Conservation (phyloP, 768 basidiomycete genomes). For the Tephrocybe sp. region DNA sequence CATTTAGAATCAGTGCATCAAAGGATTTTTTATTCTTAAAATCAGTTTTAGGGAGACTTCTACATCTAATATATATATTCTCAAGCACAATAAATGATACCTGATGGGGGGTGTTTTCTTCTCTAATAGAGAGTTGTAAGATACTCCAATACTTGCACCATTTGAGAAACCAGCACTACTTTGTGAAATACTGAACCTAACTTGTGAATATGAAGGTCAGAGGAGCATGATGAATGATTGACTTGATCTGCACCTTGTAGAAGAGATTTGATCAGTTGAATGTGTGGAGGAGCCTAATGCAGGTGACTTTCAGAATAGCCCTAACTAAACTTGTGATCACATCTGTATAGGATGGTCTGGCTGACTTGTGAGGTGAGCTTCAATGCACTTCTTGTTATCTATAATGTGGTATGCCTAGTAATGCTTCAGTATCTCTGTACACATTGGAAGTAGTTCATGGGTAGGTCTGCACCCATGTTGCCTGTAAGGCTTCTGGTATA, state of each 20-base stretch:
- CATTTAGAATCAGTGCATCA: too few species aligned
- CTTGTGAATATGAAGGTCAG: not conserved
- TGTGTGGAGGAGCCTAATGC: constrained; percentile 67
- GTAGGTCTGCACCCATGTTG: too few species aligned
- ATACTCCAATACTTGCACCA: constrained; percentile 66
- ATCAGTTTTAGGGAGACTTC: too few species aligned
- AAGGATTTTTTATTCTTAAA: too few species aligned
- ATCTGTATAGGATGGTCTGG: too few species aligned
- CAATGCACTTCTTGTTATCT: too few species aligned
- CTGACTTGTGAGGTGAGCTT: too few species aligned
- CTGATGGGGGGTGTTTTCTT: constrained; percentile 59
- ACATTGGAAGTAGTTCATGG: too few species aligned
- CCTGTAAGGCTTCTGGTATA: too few species aligned
- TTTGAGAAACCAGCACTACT: constrained; percentile 51
- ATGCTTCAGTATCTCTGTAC: too few species aligned
- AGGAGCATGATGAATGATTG: not conserved
- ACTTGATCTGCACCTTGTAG: constrained; percentile 61
- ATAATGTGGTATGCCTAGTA: too few species aligned
- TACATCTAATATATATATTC: too few species aligned
- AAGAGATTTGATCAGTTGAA: constrained; percentile 81
- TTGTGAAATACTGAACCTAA: constrained; percentile 64
- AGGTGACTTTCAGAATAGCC: constrained; percentile 56
- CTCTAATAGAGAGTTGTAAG: constrained; percentile 62
- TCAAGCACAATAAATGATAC: constrained; percentile 83
- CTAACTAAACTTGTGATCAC: constrained; percentile 68